Base-by-base conservation (phyloP, 116 monocot genomes). In the Iris pallida region DNA sequence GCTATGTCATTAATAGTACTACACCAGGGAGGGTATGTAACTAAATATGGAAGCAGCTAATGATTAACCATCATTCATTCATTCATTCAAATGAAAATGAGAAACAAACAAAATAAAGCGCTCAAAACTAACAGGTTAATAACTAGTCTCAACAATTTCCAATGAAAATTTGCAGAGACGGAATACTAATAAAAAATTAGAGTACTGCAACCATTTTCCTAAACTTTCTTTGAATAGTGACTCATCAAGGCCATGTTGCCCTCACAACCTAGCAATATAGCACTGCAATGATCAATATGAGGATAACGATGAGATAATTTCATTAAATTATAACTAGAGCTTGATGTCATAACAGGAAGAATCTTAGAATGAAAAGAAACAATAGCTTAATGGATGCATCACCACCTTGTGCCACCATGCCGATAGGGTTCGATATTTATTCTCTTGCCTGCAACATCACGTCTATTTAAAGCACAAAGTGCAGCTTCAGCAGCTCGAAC, bases 401-500 rank as follows among this genome's bases (percentile, higher is more conserved):
- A 73, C 54, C 41, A 65, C 67, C 74, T 65, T 72, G 53, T 51
- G 16, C 46, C 78, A 65, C 57, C 70, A 59, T 61, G 53, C 59
- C 57, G 17, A 49, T 82, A 78, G 9, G 76, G 80, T 59, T 89
- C 89, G 64, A 89, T 68, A 61, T 84, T 89, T 49, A 93, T 89
- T 75, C 73, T 74, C 65, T 78, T 86, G 63, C 86, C 86, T 16
- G 84, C 81, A 52, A 89, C 84, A 53, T 78, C 79, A 76, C 75
- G 73, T 72, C 70, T 78, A 57, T 84, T 79, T 70, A 93, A 69
- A 68, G 79, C 86, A 72, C 51, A 71, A 43, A 93, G 72, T 63
- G 93, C 89, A 74, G 82, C 82, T 51, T 93, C 84, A 48, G 86
- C 83, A 57, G 82, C 84, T 72, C 89, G 77, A 55, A 84, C 82